Evolutionary conservation across 1,284 basidiomycete species (phyloP).

Genomic region (Ceratobasidium sp.): DNA sequence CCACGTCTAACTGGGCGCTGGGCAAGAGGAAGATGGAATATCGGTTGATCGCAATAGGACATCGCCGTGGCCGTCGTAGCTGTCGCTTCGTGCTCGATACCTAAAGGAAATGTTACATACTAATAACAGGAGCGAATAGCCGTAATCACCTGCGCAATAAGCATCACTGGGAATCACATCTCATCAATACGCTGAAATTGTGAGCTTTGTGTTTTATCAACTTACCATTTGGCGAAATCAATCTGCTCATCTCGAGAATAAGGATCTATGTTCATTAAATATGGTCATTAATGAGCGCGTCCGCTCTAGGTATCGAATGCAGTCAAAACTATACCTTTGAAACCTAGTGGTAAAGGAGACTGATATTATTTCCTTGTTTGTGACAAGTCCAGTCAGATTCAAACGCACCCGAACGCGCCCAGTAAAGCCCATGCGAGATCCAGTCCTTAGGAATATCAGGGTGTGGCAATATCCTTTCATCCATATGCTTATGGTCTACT

Average conservation of each 20-base stretch:
- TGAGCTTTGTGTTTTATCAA: too few relatives aligned
- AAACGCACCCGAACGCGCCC: conserved; percentile 56
- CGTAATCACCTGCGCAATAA: background rate
- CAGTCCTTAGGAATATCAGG: conserved; percentile 64
- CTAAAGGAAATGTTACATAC: background rate
- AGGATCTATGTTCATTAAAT: too few relatives aligned
- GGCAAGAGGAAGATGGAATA: conserved; percentile 62
- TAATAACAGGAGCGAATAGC: background rate
- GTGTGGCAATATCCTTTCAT: conserved; percentile 58
- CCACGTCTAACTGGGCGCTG: conserved; percentile 53
- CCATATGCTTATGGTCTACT: conserved; percentile 62
- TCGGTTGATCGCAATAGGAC: conserved; percentile 64
- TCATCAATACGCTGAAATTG: too few relatives aligned
- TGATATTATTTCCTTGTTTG: too few relatives aligned
- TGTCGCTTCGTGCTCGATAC: background rate
- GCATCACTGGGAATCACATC: conserved; percentile 28
- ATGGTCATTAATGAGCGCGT: too few relatives aligned
- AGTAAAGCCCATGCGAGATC: conserved; percentile 64
- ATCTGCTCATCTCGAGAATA: too few relatives aligned
- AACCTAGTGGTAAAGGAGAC: too few relatives aligned
- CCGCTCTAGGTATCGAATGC: too few relatives aligned
- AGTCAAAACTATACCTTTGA: too few relatives aligned
- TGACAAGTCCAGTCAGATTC: too few relatives aligned
- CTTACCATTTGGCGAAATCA: too few relatives aligned
- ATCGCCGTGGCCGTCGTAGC: conserved; percentile 56